A percentile compares a stretch with the other conserved stretches of the same genome.
Evolutionary conservation across 495 filamentous ascomycete species (phyloP).

Genomic region (Hyphodiscus hymeniophilus): DNA sequence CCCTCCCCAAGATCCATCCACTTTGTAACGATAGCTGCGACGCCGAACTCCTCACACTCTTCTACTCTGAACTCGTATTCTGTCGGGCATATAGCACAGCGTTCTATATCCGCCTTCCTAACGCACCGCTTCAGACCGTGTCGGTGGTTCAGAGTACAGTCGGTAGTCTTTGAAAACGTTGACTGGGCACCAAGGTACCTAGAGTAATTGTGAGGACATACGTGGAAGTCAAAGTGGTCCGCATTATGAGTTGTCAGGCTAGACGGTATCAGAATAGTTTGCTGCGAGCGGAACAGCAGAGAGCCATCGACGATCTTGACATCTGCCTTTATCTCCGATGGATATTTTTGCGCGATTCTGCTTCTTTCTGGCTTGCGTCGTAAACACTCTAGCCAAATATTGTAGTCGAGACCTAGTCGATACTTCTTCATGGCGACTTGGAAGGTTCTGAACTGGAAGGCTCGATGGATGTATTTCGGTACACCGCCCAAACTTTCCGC

Average conservation of each 20-base stretch:
- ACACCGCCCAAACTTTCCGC: not conserved
- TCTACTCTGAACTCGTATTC: constrained; percentile 1
- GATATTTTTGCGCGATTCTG: constrained; percentile 1
- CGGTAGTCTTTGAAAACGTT: not conserved
- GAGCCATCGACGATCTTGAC: constrained; percentile 4
- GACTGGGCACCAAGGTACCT: not conserved
- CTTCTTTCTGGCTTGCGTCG: not conserved
- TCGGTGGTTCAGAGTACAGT: constrained; percentile 1
- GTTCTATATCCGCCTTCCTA: constrained; percentile 4
- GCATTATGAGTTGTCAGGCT: not conserved
- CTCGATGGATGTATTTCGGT: not conserved
- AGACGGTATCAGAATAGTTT: constrained; percentile 4
- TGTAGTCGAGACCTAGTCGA: constrained; percentile 5
- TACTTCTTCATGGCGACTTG: constrained; percentile 7
- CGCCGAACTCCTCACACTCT: constrained; percentile 4
- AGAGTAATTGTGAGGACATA: constrained; percentile 1
- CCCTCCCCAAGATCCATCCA: constrained; percentile 11
- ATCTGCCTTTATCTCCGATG: constrained; percentile 2
- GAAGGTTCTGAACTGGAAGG: constrained; percentile 1
- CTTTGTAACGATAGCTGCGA: constrained; percentile 5
- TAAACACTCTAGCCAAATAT: not conserved
- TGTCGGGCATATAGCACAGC: constrained; percentile 3
- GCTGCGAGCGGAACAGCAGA: constrained; percentile 6
- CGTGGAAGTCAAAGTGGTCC: not conserved
- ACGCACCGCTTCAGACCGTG: constrained; percentile 3